These are phyloP conservation scores for Schizophyllum amplum DNA, from an alignment of 1,284 basidiomycete genomes.

Conservation along the genomic window DNA sequence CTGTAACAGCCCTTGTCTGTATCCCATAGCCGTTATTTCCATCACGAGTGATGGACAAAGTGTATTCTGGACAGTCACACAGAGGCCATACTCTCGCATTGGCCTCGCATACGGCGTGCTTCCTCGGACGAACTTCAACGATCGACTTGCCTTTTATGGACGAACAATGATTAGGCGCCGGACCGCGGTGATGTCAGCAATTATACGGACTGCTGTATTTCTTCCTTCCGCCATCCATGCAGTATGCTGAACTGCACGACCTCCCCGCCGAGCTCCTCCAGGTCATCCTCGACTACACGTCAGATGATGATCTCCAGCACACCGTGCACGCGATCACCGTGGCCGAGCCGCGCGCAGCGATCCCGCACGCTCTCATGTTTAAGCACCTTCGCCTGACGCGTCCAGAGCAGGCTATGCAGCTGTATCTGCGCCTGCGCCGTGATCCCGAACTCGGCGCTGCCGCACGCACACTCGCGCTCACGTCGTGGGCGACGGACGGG, in stretches of 20 bases:
- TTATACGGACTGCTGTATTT: background rate
- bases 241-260: background rate
- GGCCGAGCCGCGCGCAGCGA: background rate
- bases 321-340: background rate
- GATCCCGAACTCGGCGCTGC: background rate
- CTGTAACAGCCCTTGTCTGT: no score
- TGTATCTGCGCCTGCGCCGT: background rate
- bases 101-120: no score
- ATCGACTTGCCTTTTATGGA: background rate
- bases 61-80: no score
- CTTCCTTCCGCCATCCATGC: background rate
- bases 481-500: conserved; percentile 31
- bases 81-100: no score
- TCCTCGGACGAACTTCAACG: no score
- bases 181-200: background rate
- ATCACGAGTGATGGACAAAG: no score
- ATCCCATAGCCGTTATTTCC: no score
- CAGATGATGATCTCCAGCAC: background rate
- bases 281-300: background rate
- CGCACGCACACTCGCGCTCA: background rate
- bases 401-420: background rate
- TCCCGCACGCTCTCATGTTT: background rate
- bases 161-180: background rate
- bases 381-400: background rate
- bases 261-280: background rate